Base-by-base conservation (phyloP, 495 filamentous ascomycete genomes). In the Aspergillus ostianus region DNA sequence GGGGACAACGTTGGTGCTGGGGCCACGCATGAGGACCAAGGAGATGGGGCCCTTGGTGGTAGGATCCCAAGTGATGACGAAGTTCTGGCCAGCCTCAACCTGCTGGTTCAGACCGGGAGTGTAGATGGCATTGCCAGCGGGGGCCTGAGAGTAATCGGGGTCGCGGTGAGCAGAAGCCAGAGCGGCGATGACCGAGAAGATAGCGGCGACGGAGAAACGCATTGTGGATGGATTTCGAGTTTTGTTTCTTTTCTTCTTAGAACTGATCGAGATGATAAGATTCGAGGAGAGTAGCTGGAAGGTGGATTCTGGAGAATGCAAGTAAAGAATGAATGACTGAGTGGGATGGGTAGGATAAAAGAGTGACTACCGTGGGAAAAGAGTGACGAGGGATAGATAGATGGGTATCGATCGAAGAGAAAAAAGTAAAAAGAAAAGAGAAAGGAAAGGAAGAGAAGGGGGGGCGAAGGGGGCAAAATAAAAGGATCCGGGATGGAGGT, bases 1-100 rank as follows among this genome's bases (percentile, higher is more conserved):
- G 7, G 83, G 81, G 27, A 71, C 36, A 19, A 87, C 78, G 72
- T 89, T 84, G 68, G 27, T 71, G 60, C 77, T 75, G 47, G 85
- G 85, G 9, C 87, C 87, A 53, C 77, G 78, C 51, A 89, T 81
- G 56, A 90, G 84, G 48, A 87, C 71, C 51, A 90, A 69, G 6
- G 87, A 84, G 60, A 90, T 71, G 18, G 72, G 74, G 41, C 78
- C 79, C 17, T 67, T 56, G 50, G 73, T 74, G 59, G 74, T 77
- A 21, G 77, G 72, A 2, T 71, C 60, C 87, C 87, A 90, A 51
- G 79, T 87, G 77, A 90, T 84, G 59, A 73, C 76, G 79, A 73
- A 89, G 48, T 79, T 67, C 63, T 75, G 64, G 66, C 85, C 84
- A 61, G 68, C 84, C 4, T 81, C 77, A 29, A 88, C 85, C 41